Base-by-base conservation (phyloP, 768 basidiomycete species). In the Hypholoma fasciculare region DNA sequence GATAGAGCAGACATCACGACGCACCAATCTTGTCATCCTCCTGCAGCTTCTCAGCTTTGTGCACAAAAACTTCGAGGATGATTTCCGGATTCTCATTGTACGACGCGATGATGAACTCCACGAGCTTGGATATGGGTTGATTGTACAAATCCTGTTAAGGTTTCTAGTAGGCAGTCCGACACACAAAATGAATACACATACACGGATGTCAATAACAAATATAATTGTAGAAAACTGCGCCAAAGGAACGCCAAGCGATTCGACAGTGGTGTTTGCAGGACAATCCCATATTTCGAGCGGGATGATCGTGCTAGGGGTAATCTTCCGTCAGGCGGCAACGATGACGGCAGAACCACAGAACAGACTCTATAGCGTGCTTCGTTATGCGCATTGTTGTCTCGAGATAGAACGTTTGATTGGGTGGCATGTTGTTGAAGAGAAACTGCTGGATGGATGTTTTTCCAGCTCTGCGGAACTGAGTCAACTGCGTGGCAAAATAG, bases 281-380 rank as follows among this genome's bases (percentile, higher is more conserved):
- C 94, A 93, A 68, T 97, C 95, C 94, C 94, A 97, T 69, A 98
- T 86, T 69, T 97, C 92, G 38, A 98, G 83, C 1, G 94, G 93
- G 60, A 97, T 87, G 61, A 96, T 86, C 42, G 94, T 90, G 73
- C 96, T 97, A 56, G 46, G 50, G 50, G 39, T 43, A 56, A 34
- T 53, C 42, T 30, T 40, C 46, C 54, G 62, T 57, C 55, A 56
- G 43, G 43, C 27, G 56, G 60, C 36, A 36, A 52, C 27, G 47
- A 38, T 30, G 56, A 27, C 37, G 16, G 48, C 37, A 27, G 30
- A 53, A 42, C 7, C 23, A 49, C 52, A 59, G 54, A 44, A 65
- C 92, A 73, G 71, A 97, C 95, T 97, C 90, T 72, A 92, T 88
- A 36, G 76, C 70, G 67, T 88, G 85, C 66, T 88, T 92, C 49